Conservation (phyloP, 1,139 yeast genomes). For the Blastobotrys persicus region DNA sequence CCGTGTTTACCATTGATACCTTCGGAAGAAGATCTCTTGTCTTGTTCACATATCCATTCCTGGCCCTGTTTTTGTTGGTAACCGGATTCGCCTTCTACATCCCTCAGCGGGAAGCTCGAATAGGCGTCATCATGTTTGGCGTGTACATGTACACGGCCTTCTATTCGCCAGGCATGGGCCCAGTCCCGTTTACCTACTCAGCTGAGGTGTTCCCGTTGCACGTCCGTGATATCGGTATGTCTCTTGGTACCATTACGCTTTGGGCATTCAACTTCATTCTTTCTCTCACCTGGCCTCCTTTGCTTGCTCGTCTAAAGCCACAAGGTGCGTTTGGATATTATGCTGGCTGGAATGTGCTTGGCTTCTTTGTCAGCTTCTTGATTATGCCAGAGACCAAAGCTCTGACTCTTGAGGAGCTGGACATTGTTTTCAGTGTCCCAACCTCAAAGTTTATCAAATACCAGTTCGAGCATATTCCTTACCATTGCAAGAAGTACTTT, state of each 20-base stretch:
- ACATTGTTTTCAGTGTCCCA: constrained; percentile 41
- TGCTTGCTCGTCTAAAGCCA: constrained; percentile 61
- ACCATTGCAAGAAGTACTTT: constrained; percentile 27
- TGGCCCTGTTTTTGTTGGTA: constrained; percentile 62
- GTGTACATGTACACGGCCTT: constrained; percentile 70
- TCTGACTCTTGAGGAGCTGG: constrained; percentile 58
- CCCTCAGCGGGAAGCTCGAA: constrained; percentile 49
- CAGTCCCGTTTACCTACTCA: constrained; percentile 85
- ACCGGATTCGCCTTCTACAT: constrained; percentile 80
- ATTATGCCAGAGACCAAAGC: constrained; percentile 55
- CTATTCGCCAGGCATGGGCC: constrained; percentile 83
- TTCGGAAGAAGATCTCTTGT: constrained; percentile 74
- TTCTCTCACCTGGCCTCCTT: constrained; percentile 81
- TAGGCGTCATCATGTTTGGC: constrained; percentile 67
- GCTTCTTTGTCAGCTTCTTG: constrained; percentile 40
- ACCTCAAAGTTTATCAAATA: constrained; percentile 36
- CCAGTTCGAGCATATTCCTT: constrained; percentile 36
- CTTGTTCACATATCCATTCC: constrained; percentile 70
- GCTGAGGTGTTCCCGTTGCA: constrained; percentile 87
- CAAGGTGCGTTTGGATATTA: constrained; percentile 89
- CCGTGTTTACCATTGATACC: constrained; percentile 75
- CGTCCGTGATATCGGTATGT: constrained; percentile 83
- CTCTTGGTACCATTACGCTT: constrained; percentile 37
- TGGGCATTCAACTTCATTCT: constrained; percentile 52
- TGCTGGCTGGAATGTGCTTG: constrained; percentile 82